Percentiles rank a stretch among this genome's conserved stretches.
Evolutionary conservation across 208 protist genomes (phyloP).

Genomic region (Willaertia magna): DNA sequence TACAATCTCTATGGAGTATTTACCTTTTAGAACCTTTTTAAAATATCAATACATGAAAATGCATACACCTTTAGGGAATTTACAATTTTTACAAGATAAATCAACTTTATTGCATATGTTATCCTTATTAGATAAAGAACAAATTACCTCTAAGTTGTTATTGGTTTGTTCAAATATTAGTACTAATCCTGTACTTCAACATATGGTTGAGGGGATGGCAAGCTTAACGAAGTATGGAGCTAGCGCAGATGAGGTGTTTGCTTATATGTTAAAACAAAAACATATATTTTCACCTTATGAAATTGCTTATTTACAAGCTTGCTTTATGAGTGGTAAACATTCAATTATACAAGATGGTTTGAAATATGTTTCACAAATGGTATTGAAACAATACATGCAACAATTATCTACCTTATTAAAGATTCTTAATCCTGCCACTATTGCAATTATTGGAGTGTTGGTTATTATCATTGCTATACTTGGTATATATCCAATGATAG

Average conservation of each 20-base stretch:
- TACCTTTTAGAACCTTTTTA: slow-evolving; percentile 12
- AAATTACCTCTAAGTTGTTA: slow-evolving; percentile 13
- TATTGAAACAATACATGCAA: neutral
- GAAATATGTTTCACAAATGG: slow-evolving; percentile 12
- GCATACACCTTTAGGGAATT: slow-evolving; percentile 9
- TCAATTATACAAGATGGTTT: slow-evolving; percentile 7
- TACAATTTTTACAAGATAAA: slow-evolving; percentile 12
- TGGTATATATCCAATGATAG: slow-evolving; percentile 17
- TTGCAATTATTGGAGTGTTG: neutral
- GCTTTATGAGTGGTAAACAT: slow-evolving; percentile 14
- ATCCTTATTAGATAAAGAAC: slow-evolving; percentile 11
- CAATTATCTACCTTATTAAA: neutral
- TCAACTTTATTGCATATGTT: slow-evolving; percentile 10
- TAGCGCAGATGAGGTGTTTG: slow-evolving; percentile 2
- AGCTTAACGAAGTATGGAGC: slow-evolving; percentile 9
- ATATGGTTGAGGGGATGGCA: slow-evolving; percentile 16
- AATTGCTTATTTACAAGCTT: slow-evolving; percentile 14
- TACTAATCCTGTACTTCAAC: neutral
- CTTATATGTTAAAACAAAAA: slow-evolving; percentile 13
- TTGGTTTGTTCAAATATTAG: neutral
- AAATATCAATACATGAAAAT: slow-evolving; percentile 5
- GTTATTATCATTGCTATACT: slow-evolving; percentile 8
- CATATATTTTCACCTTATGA: slow-evolving; percentile 16
- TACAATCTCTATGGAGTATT: neutral
- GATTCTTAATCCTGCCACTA: neutral